These are phyloP conservation scores for Nematocida sp. DNA, from an alignment of 371 early-diverging fungal genomes.

Conservation along the genomic window DNA sequence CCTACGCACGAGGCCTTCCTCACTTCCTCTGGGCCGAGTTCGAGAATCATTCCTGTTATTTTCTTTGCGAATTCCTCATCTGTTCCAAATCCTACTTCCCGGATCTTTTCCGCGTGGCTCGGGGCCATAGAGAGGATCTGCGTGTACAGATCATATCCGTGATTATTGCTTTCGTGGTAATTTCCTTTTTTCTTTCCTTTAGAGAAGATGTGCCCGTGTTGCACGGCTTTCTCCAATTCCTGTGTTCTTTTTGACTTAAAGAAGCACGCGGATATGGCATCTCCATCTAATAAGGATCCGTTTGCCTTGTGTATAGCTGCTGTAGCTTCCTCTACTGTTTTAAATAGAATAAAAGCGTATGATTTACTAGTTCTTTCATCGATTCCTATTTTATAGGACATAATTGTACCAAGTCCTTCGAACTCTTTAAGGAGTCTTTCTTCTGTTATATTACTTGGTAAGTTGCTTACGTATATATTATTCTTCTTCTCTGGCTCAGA, in stretches of 20 bases:
- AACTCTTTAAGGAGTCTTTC: constrained; percentile 78
- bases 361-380: constrained; percentile 43
- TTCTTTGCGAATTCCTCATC: constrained; percentile 64
- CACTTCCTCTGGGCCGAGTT: constrained; percentile 55
- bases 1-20: constrained; percentile 49
- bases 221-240: constrained; percentile 37
- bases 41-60: constrained; percentile 57
- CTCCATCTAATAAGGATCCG: constrained; percentile 57
- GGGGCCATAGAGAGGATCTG: constrained; percentile 58
- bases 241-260: constrained; percentile 64
- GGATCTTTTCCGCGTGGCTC: constrained; percentile 58
- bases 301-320: constrained; percentile 63
- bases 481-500: constrained; percentile 64
- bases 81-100: constrained; percentile 51
- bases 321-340: constrained; percentile 61
- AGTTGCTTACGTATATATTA: constrained; percentile 95
- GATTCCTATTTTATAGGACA: constrained; percentile 49
- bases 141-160: constrained; percentile 46
- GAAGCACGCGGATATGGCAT: constrained; percentile 54
- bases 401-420: constrained; percentile 71
- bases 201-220: constrained; percentile 12
- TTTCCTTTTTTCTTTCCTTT: neutral
- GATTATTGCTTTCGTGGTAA: neutral
- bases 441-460: constrained; percentile 75
- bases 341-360: constrained; percentile 65